A percentile compares a stretch with the other conserved stretches of the same genome.
Conservation (phyloP, 164 flowering plant species). For the Umbellularia californica region DNA sequence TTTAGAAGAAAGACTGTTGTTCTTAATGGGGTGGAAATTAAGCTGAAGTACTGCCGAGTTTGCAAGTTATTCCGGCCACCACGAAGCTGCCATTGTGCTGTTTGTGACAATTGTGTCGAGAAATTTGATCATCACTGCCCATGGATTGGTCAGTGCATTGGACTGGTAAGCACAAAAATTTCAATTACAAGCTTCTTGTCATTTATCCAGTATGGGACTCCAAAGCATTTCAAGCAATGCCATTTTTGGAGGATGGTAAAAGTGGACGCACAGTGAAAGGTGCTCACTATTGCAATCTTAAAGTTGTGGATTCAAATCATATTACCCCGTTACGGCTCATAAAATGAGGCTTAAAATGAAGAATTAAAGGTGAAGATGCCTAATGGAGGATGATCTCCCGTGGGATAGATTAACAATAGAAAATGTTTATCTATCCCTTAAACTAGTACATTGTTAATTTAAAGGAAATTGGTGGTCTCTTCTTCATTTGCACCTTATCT, state of each 20-base stretch:
- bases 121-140: constrained; percentile 63
- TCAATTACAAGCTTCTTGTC: background rate
- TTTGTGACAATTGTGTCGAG: constrained; percentile 58
- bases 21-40: constrained; percentile 44
- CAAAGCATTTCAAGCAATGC: background rate
- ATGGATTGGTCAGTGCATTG: constrained; percentile 55
- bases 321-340: background rate
- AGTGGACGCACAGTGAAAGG: no score
- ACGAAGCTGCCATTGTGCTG: constrained; percentile 50
- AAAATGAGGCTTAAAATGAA: background rate
- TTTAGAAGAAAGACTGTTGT: constrained; percentile 26
- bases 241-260: no score
- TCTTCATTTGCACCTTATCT: no score
- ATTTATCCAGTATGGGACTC: background rate
- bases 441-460: no score
- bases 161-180: constrained; percentile 25
- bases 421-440: no score
- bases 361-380: background rate
- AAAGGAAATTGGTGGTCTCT: no score
- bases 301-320: background rate
- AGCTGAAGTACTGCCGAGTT: constrained; percentile 37
- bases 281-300: no score
- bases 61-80: constrained; percentile 53
- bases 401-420: no score
- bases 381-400: no score